Conservation (phyloP, 2,329 filamentous ascomycete genomes). For the Cordyceps javanica region DNA sequence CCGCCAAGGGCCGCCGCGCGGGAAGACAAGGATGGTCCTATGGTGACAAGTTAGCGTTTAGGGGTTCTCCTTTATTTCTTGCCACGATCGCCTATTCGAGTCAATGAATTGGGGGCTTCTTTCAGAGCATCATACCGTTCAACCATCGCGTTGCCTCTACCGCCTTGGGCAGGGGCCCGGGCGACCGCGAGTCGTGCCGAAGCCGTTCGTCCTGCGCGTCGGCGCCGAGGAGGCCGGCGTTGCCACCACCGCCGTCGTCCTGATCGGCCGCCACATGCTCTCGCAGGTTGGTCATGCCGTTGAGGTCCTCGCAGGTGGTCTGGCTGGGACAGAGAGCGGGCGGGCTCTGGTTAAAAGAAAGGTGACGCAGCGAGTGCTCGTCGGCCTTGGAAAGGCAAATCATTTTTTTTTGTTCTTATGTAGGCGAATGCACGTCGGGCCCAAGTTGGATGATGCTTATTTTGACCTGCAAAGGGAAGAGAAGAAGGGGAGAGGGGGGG, state of each 20-base stretch:
- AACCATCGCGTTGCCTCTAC: conserved; percentile 26
- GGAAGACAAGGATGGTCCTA: conserved; percentile 27
- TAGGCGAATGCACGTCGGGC: not conserved
- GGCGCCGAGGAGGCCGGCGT: conserved; percentile 15
- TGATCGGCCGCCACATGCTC: conserved; percentile 33
- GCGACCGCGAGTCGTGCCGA: conserved; percentile 17
- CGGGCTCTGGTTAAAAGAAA: conserved; percentile 49
- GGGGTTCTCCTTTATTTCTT: not conserved
- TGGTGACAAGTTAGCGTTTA: not conserved
- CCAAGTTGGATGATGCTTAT: not conserved
- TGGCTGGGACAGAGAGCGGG: conserved; percentile 40
- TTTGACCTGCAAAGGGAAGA: not conserved
- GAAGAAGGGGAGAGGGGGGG: no score
- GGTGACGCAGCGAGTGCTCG: conserved; percentile 40
- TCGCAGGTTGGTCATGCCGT: conserved; percentile 47
- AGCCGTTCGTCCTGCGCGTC: conserved; percentile 22
- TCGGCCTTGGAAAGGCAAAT: conserved; percentile 51
- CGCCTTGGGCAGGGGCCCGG: conserved; percentile 15
- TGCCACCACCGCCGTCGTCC: conserved; percentile 26
- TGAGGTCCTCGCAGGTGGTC: conserved; percentile 50
- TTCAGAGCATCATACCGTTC: conserved; percentile 20
- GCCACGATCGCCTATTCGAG: not conserved
- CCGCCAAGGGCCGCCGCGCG: conserved; percentile 28
- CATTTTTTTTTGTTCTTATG: conserved; percentile 27
- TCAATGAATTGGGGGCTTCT: not conserved